phyloP scores from a whole-genome alignment of 2,329 filamentous ascomycete species.

The Myriosclerotinia curreyana region DNA sequence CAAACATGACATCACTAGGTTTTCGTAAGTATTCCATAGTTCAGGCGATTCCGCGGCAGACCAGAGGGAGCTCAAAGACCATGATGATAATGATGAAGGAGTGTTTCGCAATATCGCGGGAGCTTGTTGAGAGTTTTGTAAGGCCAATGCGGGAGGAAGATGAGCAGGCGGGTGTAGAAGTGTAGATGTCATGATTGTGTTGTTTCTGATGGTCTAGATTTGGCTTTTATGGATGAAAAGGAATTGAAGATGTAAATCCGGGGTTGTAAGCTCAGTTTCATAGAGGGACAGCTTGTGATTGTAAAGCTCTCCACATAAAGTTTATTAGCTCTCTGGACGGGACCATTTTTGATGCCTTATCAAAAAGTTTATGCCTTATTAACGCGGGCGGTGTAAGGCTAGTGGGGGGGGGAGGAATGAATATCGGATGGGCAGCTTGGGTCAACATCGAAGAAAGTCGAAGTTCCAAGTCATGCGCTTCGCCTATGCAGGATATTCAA shows the following conservation, averaged over 20 bases:
- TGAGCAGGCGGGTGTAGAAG: slow-evolving; percentile 56
- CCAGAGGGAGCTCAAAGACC: slow-evolving; percentile 52
- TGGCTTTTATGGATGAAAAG: slow-evolving; percentile 1
- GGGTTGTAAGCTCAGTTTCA: slow-evolving; percentile 3
- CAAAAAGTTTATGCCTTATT: not conserved
- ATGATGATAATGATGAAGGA: slow-evolving; percentile 53
- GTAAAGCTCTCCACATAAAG: slow-evolving; percentile 10
- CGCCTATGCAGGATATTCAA: slow-evolving; percentile 1
- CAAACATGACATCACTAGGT: slow-evolving; percentile 78
- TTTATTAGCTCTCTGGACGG: not conserved
- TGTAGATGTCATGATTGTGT: slow-evolving; percentile 48
- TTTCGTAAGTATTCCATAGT: slow-evolving; percentile 82
- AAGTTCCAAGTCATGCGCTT: slow-evolving; percentile 6
- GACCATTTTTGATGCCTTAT: slow-evolving; percentile 1
- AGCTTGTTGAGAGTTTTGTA: slow-evolving; percentile 60
- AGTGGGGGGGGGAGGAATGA: slow-evolving; percentile 1
- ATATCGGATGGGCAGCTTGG: not conserved
- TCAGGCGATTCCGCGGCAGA: slow-evolving; percentile 68
- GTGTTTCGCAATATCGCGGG: slow-evolving; percentile 54
- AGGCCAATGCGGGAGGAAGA: slow-evolving; percentile 54
- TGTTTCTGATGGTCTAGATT: not conserved
- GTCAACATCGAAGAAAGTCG: not conserved
- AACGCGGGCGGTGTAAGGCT: slow-evolving; percentile 13
- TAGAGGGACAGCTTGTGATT: slow-evolving; percentile 15
- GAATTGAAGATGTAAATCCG: slow-evolving; percentile 6